Evolutionary conservation across 1,139 yeast species (phyloP).

Genomic region (Debaryomyces udenii): DNA sequence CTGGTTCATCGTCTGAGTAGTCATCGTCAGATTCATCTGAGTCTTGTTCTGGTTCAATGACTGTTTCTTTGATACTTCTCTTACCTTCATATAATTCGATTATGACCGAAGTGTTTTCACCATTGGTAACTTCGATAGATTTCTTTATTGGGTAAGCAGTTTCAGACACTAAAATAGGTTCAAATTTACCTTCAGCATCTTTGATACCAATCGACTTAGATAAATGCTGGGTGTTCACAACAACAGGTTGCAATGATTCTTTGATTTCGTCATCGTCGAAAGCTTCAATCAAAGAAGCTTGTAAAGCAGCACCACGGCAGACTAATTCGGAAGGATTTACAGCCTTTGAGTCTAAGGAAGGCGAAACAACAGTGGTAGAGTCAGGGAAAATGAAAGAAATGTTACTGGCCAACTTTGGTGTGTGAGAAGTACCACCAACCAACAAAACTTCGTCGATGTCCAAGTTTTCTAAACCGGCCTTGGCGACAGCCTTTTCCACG

Average conservation of each 20-base stretch:
- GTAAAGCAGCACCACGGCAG: slow-evolving; percentile 96
- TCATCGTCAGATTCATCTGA: slow-evolving; percentile 32
- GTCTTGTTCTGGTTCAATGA: slow-evolving; percentile 61
- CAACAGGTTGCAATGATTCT: slow-evolving; percentile 84
- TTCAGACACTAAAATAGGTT: slow-evolving; percentile 76
- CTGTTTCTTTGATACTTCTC: slow-evolving; percentile 75
- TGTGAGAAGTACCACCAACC: slow-evolving; percentile 92
- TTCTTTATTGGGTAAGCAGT: slow-evolving; percentile 93
- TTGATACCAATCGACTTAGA: slow-evolving; percentile 83
- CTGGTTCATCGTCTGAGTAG: slow-evolving; percentile 62
- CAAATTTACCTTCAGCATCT: slow-evolving; percentile 71
- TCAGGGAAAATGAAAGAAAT: slow-evolving; percentile 80
- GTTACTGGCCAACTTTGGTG: slow-evolving; percentile 86
- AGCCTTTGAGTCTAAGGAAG: slow-evolving; percentile 75
- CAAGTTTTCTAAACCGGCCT: slow-evolving; percentile 83
- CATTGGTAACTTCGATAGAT: slow-evolving; percentile 66
- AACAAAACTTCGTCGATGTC: slow-evolving; percentile 90
- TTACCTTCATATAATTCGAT: slow-evolving; percentile 85
- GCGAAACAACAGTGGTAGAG: slow-evolving; percentile 74
- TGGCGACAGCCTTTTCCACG: slow-evolving; percentile 71
- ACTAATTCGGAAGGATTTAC: slow-evolving; percentile 86
- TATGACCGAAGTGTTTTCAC: slow-evolving; percentile 60
- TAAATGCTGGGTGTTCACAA: slow-evolving; percentile 87
- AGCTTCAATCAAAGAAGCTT: slow-evolving; percentile 83
- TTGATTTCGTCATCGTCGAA: slow-evolving; percentile 86